Percentiles rank a stretch among this genome's conserved stretches.
These are phyloP conservation scores for Lipomyces yamadae DNA, from an alignment of 805 yeast species.

Conservation along the genomic window DNA sequence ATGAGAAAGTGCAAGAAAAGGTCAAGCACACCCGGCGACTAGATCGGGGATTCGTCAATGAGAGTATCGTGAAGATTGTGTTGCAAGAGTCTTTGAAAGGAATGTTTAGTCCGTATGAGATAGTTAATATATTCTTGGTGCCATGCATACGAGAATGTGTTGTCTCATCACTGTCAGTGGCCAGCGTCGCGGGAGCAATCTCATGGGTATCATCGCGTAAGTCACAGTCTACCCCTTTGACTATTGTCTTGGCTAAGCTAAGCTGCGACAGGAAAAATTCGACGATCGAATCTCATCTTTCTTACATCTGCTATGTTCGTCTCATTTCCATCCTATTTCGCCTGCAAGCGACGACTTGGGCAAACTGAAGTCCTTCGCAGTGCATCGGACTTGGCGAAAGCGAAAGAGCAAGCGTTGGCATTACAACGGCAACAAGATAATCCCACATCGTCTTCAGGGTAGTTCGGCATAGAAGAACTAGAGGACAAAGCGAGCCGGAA, in stretches of 20 bases:
- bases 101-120: slow-evolving; percentile 19
- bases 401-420: slow-evolving; percentile 6
- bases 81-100: slow-evolving; percentile 21
- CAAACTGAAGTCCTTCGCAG: slow-evolving; percentile 2
- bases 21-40: slow-evolving; percentile 12
- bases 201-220: slow-evolving; percentile 21
- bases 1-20: slow-evolving; percentile 14
- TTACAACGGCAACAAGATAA: slow-evolving; percentile 2
- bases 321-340: slow-evolving; percentile 14
- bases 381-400: neutral
- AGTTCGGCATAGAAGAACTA: neutral
- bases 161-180: slow-evolving; percentile 17
- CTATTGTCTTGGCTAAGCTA: neutral
- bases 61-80: slow-evolving; percentile 12
- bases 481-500: neutral
- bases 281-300: slow-evolving; percentile 15
- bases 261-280: slow-evolving; percentile 14
- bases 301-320: slow-evolving; percentile 11
- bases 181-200: slow-evolving; percentile 17
- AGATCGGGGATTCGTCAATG: slow-evolving; percentile 14
- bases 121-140: slow-evolving; percentile 23
- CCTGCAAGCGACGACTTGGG: slow-evolving; percentile 18
- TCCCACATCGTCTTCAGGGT: neutral
- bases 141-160: slow-evolving; percentile 27
- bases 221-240: neutral